Conservation (phyloP, 495 filamentous ascomycete species). For the Geopyxis carbonaria region DNA sequence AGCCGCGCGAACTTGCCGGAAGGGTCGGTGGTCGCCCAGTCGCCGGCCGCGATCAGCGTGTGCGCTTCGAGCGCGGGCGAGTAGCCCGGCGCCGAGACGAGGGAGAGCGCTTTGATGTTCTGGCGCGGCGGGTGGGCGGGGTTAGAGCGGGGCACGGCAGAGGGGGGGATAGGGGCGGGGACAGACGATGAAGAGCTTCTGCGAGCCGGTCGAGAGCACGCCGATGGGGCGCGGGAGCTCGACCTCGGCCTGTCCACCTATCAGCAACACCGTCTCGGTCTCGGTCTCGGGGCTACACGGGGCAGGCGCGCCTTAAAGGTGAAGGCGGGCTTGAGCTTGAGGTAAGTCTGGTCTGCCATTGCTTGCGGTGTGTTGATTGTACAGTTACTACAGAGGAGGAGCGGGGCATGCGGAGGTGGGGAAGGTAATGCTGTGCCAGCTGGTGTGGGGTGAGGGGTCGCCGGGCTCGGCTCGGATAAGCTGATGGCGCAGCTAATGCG, state of each 20-base stretch:
- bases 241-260: slow-evolving; percentile 1
- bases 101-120: slow-evolving; percentile 1
- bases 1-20: neutral
- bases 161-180: neutral
- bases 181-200: slow-evolving; percentile 1
- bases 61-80: slow-evolving; percentile 1
- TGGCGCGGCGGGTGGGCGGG: neutral
- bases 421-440: no score
- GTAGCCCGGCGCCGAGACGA: neutral
- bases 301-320: no score
- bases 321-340: no score
- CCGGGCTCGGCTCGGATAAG: no score
- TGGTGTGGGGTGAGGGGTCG: no score
- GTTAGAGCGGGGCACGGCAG: neutral
- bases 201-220: neutral
- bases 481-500: no score
- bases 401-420: no score
- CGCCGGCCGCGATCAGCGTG: slow-evolving; percentile 2
- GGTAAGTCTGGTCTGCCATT: no score
- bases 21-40: slow-evolving; percentile 6
- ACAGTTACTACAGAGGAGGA: no score
- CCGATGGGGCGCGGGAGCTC: slow-evolving; percentile 1
- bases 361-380: no score
- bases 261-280: no score
- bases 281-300: no score